These are phyloP conservation scores for Dioscorea cayenensis DNA, from an alignment of 116 monocot species.

Conservation along the genomic window DNA sequence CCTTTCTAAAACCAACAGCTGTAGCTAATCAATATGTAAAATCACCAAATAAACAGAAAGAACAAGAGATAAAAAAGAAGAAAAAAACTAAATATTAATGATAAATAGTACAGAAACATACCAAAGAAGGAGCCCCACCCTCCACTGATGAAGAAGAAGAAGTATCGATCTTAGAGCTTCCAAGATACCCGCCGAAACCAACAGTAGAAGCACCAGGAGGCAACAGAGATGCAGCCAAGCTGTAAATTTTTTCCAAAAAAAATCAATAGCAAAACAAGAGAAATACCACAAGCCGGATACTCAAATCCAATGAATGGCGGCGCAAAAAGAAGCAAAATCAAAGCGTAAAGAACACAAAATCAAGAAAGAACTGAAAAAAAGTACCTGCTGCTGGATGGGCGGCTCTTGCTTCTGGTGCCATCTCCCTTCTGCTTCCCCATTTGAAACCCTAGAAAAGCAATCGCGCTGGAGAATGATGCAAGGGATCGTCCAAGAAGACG, in stretches of 20 bases:
- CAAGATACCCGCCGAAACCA: conserved; percentile 91
- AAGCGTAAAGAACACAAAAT: conserved; percentile 8
- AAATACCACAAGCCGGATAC: not conserved
- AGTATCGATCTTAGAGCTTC: conserved; percentile 60
- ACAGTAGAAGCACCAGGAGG: conserved; percentile 57
- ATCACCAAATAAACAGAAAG: not conserved
- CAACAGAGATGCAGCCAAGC: conserved; percentile 75
- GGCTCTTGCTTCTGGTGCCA: conserved; percentile 57
- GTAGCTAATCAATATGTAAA: too few relatives aligned
- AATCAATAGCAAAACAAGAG: not conserved
- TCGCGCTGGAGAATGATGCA: not conserved
- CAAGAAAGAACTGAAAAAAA: not conserved
- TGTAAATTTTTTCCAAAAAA: conserved; percentile 8
- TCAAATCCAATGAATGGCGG: not conserved
- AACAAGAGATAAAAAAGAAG: not conserved
- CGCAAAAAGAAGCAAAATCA: conserved; percentile 5
- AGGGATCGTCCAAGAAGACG: not conserved
- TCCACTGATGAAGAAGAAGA: conserved; percentile 38
- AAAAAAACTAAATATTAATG: not conserved
- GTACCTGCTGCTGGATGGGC: conserved; percentile 97
- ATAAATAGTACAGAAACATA: conserved; percentile 4
- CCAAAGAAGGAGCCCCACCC: conserved; percentile 27
- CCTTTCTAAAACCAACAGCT: too few relatives aligned
- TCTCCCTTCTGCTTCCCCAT: conserved; percentile 95
- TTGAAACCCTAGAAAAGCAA: conserved; percentile 5